Evolutionary conservation across 345 rosid species (phyloP), one percentile per base, ranked within the genome.

Genomic region (Gynandropsis gynandra): DNA sequence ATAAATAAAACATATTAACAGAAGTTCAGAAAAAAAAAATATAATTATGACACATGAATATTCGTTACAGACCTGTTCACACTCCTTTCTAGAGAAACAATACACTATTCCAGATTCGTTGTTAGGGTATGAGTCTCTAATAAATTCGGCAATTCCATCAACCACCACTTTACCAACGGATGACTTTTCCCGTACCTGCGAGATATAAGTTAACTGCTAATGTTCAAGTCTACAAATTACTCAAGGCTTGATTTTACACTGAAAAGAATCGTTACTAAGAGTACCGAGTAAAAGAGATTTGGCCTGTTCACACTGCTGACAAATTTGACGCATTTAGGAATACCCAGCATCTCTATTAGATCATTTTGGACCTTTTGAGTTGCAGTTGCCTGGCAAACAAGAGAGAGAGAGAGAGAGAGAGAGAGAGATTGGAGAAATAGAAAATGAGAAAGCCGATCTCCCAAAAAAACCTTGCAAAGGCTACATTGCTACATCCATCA

Each of bases 271-370:
- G 53, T 17, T 21, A 56, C 47, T 47, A 74, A 47, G 20, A 16
- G 44, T 72, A 90, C 98, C 87, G 70, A 74, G 71, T 90, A 90
- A 69, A 90, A 84, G 58, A 90, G 92, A 67, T 87, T 90, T 50
- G 98, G 89, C 73, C 96, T 78, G 76, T 90, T 90, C 72, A 90
- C 87, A 21, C 95, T 84, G 79, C 98, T 87, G 51, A 87, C 81
- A 70, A 87, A 90, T 74, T 84, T 90, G 42, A 79, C 41, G 11
- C 85, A 84, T 55, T 76, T 82, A 52, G 89, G 83, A 65, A 90
- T 80, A 63, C 61, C 85, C 48, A 90, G 76, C 96, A 90, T 90
- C 65, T 79, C 87, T 60, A 77, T 84, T 56, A 90, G 69, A 77
- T 90, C 98, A 67, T 66, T 68, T 65, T 90, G 98, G 56, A 90